Base-by-base conservation (phyloP, 257 asterid genomes). In the Solanum ossicruentum region DNA sequence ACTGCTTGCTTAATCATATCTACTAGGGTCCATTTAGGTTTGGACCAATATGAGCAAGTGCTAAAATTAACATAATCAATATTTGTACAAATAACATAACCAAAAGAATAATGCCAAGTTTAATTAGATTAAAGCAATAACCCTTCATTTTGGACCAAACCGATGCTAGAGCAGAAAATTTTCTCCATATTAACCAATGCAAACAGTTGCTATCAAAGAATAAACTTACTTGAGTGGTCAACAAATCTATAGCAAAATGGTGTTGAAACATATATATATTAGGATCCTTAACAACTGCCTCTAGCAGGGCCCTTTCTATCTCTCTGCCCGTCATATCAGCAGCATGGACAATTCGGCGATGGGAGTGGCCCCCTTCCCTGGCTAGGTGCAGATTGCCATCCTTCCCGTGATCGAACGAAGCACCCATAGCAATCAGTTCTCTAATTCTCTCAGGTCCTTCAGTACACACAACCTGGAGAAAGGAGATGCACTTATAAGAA, bases 251-350 rank as follows among this genome's bases (percentile, higher is more conserved):
- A 4, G 99, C 99, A 84, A 92, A 95, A 88, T 97, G 98, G 89
- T 97, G 99, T 87, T 94, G 97, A 66, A 97, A 95, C 86, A 97
- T 92, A 82, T 84, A 93, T 51, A 97, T 94, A 79, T 94, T 95
- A 41, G 95, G 97, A 90, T 95, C 96, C 88, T 91, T 95, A 75
- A 86, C 84, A 16, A 95, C 98, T 78, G 98, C 99, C 88, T 93
- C 96, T 87, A 95, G 88, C 52, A 97, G 83, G 28, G 98, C 98
- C 92, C 99, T 93, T 90, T 92, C 99, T 78, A 97, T 95, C 86
- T 97, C 99, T 81, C 96, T 90, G 28, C 99, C 99, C 6, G 99
- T 97, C 99, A 97, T 95, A 84, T 97, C 99, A 70, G 99, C 98
- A 73, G 99, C 98, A 86, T 95, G 99, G 78, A 97, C 99, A 75